Conservation (phyloP, 2,329 filamentous ascomycete species). For the Fusarium sp. region DNA sequence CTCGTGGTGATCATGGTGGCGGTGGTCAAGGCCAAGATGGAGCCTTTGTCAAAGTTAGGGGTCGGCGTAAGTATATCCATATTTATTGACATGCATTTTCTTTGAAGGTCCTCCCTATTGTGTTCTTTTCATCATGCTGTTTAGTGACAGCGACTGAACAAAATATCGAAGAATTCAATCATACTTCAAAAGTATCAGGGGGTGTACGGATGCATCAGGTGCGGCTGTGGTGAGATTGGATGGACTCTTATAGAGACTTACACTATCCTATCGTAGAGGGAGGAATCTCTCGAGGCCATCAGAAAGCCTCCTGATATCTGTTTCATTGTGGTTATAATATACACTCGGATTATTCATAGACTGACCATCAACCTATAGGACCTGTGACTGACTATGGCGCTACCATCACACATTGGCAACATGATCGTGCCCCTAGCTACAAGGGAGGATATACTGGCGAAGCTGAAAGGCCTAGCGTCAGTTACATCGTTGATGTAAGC, state of each 20-base stretch:
- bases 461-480: conserved; percentile 84
- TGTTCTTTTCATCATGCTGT: conserved; percentile 3
- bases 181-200: neutral
- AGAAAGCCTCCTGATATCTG: neutral
- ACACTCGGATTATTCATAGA: conserved; percentile 18
- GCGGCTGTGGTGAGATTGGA: neutral
- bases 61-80: conserved; percentile 59
- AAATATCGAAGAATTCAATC: neutral
- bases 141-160: conserved; percentile 27
- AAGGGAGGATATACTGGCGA: conserved; percentile 78
- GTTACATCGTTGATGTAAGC: conserved; percentile 88
- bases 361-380: conserved; percentile 61
- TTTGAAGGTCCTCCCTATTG: neutral
- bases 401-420: conserved; percentile 91
- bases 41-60: conserved; percentile 61
- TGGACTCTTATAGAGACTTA: neutral
- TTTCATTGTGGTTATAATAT: conserved; percentile 11
- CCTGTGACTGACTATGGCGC: conserved; percentile 94
- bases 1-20: conserved; percentile 60
- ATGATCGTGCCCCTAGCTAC: conserved; percentile 76
- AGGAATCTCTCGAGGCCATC: neutral
- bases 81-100: neutral
- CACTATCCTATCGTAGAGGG: neutral
- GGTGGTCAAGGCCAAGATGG: conserved; percentile 57
- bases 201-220: neutral